Evolutionary conservation across 441 rosid species (phyloP).

Genomic region (Biscutella auriculata): DNA sequence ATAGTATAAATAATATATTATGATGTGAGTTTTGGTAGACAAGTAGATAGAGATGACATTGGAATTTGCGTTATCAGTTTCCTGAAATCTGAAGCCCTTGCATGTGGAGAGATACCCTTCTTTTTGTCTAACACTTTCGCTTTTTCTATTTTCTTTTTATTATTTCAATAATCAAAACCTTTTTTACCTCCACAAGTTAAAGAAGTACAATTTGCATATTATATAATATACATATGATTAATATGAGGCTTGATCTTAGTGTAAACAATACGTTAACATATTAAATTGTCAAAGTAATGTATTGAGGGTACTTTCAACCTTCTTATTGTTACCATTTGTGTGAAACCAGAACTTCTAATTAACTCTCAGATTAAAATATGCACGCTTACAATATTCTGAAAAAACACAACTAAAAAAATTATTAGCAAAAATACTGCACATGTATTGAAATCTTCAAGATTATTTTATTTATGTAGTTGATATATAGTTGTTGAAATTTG

Average conservation of each 20-base stretch:
- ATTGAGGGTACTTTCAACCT: too few species aligned
- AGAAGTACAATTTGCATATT: background rate
- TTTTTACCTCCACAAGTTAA: conserved; percentile 8
- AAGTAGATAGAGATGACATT: conserved; percentile 15
- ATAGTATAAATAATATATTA: too few species aligned
- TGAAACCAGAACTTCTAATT: background rate
- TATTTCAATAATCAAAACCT: background rate
- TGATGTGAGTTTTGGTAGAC: conserved; percentile 12
- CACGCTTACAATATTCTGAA: conserved; percentile 9
- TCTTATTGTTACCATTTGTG: background rate
- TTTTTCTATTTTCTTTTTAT: background rate
- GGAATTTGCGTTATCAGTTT: conserved; percentile 20
- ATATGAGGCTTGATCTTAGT: conserved; percentile 4
- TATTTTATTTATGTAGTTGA: conserved; percentile 1
- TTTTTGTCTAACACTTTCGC: conserved; percentile 17
- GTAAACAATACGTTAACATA: background rate
- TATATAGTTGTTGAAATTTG: conserved; percentile 20
- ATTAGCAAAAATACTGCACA: background rate
- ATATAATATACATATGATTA: too few species aligned
- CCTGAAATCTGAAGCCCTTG: conserved; percentile 16
- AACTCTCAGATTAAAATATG: background rate
- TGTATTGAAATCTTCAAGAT: conserved; percentile 10
- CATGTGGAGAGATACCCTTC: conserved; percentile 26
- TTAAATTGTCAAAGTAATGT: too few species aligned
- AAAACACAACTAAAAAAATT: background rate